phyloP scores from a whole-genome alignment of 306 rosid species.

The Medicago lupulina region DNA sequence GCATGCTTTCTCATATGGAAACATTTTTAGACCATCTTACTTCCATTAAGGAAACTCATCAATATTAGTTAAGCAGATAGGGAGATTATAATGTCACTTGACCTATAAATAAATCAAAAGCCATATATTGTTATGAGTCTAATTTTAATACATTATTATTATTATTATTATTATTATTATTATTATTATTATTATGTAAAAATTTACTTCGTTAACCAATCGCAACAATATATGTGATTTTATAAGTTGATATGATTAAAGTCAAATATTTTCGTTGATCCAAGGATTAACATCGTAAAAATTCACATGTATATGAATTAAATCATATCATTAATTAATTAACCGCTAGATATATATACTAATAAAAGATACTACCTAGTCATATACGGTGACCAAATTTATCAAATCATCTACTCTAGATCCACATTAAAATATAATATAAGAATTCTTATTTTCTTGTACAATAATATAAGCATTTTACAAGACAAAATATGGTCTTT shows the following conservation, averaged over 20 bases:
- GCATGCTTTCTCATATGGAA: constrained; percentile 71
- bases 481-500: constrained; percentile 19
- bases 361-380: neutral
- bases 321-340: too few relatives aligned
- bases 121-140: neutral
- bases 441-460: constrained; percentile 17
- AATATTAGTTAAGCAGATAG: constrained; percentile 48
- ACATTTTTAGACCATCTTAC: constrained; percentile 58
- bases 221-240: too few relatives aligned
- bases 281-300: too few relatives aligned
- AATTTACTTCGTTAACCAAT: too few relatives aligned
- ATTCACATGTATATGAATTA: too few relatives aligned
- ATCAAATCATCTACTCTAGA: constrained; percentile 4
- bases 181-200: too few relatives aligned
- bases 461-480: neutral
- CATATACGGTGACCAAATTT: constrained; percentile 20
- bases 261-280: too few relatives aligned
- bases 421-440: constrained; percentile 15
- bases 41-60: constrained; percentile 55
- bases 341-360: too few relatives aligned
- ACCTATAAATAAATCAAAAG: constrained; percentile 34
- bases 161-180: too few relatives aligned
- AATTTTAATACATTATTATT: too few relatives aligned
- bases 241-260: too few relatives aligned
- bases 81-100: constrained; percentile 38